A percentile compares a stretch with the other conserved stretches of the same genome.
Evolutionary conservation across 2,329 filamentous ascomycete genomes (phyloP).

Genomic region (Pseudogymnoascus sp.): DNA sequence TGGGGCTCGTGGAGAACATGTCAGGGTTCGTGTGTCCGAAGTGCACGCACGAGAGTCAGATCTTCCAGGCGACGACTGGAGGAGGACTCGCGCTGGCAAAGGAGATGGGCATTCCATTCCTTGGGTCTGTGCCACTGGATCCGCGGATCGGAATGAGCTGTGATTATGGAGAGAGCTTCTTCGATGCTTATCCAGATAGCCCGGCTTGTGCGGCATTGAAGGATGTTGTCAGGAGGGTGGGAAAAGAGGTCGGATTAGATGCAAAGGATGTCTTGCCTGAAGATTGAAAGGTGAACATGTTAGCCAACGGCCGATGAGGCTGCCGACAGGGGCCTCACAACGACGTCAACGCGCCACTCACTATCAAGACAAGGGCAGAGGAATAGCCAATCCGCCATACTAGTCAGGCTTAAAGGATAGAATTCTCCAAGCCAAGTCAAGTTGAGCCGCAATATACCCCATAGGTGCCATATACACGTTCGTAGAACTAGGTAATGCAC

Average conservation of each 20-base stretch:
- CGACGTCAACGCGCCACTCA: neutral
- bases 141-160: constrained; percentile 93
- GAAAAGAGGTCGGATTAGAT: constrained; percentile 58
- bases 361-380: neutral
- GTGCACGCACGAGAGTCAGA: constrained; percentile 74
- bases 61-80: constrained; percentile 87
- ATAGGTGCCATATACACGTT: neutral
- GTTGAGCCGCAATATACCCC: constrained; percentile 6
- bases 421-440: neutral
- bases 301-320: neutral
- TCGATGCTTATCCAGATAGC: constrained; percentile 88
- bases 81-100: constrained; percentile 73
- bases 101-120: constrained; percentile 81
- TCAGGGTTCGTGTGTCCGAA: constrained; percentile 92
- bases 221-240: constrained; percentile 69
- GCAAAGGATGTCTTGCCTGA: constrained; percentile 42
- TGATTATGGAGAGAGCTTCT: constrained; percentile 95
- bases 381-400: neutral
- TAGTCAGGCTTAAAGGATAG: neutral
- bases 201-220: constrained; percentile 80
- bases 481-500: neutral
- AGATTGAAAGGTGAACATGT: neutral
- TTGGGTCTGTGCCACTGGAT: constrained; percentile 86
- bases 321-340: neutral
- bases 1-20: constrained; percentile 98